Percentiles rank a stretch among this genome's conserved stretches.
Evolutionary conservation across 2,329 filamentous ascomycete genomes (phyloP).

Genomic region (Cercospora sp.): DNA sequence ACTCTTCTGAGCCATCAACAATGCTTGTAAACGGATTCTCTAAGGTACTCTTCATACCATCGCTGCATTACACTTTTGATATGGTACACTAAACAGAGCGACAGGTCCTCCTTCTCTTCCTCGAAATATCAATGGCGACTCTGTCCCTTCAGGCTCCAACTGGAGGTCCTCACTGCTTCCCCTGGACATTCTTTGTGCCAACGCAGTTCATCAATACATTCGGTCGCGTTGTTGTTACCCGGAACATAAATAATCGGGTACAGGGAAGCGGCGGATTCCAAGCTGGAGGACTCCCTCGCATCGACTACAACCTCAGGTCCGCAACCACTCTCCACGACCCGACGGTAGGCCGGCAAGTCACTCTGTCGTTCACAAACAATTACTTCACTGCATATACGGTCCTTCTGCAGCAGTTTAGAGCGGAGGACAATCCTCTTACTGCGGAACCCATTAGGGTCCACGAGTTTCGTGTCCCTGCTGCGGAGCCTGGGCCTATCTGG

Average conservation of each 20-base stretch:
- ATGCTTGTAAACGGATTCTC: background rate
- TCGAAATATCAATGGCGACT: background rate
- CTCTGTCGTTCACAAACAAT: background rate
- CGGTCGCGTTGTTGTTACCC: background rate
- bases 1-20: background rate
- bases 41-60: background rate
- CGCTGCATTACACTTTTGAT: background rate
- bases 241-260: background rate
- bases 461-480: no score
- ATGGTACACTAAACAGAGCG: background rate
- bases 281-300: background rate
- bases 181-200: background rate
- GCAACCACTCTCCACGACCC: background rate
- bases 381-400: background rate
- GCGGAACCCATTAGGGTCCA: no score
- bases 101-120: background rate
- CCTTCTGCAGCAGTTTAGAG: background rate
- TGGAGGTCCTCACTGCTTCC: background rate
- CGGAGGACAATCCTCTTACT: no score
- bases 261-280: background rate
- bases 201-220: background rate
- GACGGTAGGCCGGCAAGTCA: background rate
- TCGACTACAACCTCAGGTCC: background rate
- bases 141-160: background rate
- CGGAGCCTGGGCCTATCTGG: no score